Evolutionary conservation across 306 rosid species (phyloP).

Genomic region (Castanea crenata): DNA sequence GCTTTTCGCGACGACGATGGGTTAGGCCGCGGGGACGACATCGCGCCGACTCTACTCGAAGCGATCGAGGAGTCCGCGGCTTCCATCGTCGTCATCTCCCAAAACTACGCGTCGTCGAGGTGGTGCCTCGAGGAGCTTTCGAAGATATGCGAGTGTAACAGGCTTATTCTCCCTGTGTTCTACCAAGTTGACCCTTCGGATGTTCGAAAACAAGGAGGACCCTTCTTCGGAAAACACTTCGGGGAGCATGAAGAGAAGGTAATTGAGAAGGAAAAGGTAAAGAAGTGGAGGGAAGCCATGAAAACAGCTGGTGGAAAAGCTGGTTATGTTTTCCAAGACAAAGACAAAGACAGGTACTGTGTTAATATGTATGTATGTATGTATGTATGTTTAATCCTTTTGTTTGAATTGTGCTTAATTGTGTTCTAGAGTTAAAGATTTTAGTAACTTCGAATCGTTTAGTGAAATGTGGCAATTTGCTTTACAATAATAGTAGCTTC

Average conservation of each 20-base stretch:
- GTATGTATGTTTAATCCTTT: neutral
- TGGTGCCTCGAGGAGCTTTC: slow-evolving; percentile 55
- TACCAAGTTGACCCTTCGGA: slow-evolving; percentile 41
- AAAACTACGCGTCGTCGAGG: slow-evolving; percentile 37
- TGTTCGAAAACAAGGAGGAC: slow-evolving; percentile 45
- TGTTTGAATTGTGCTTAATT: neutral
- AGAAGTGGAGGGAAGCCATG: slow-evolving; percentile 53
- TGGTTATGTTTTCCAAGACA: slow-evolving; percentile 32
- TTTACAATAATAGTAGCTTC: neutral
- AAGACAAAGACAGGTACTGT: slow-evolving; percentile 6
- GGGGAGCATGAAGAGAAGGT: slow-evolving; percentile 5
- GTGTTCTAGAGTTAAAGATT: neutral
- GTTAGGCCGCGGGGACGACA: slow-evolving; percentile 40
- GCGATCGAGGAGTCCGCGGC: slow-evolving; percentile 66
- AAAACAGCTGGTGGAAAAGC: slow-evolving; percentile 43
- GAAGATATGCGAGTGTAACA: slow-evolving; percentile 39
- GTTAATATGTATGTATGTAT: no score
- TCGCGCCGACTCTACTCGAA: slow-evolving; percentile 35
- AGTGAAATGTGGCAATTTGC: neutral
- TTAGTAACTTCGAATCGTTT: neutral
- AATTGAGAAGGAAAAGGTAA: neutral
- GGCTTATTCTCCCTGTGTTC: slow-evolving; percentile 52
- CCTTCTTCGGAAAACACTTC: slow-evolving; percentile 38
- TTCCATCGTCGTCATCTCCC: slow-evolving; percentile 39
- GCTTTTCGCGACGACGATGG: slow-evolving; percentile 48